Evolutionary conservation across 441 rosid genomes (phyloP), one percentile per base, ranked within the genome.

Genomic region (Eutrema salsugineum): DNA sequence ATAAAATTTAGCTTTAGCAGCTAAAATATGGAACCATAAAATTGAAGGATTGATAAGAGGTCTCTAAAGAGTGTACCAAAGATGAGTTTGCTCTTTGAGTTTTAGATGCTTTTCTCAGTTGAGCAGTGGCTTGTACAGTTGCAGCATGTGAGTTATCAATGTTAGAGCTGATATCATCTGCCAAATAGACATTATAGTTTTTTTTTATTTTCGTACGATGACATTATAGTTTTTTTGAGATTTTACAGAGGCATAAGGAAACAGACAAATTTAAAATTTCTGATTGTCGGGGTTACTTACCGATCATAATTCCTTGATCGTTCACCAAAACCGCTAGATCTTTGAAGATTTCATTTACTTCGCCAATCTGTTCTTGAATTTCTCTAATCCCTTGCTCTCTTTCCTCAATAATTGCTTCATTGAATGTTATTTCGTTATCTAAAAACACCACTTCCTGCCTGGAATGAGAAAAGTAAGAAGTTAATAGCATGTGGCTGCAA

Each of bases 361-460:
- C 87, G n/a, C 82, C 65, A 72, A 87, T 87, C 73, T 87, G 88
- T 63, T 83, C 76, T 70, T 85, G 88, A 56, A 87, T 78, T 79
- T 87, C 92, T 83, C 78, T 77, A 60, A 87, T 87, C 33, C 88
- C 92, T 66, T 85, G 87, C 56, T 87, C 92, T 57, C 92, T 80
- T 83, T 87, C 92, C 78, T 85, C 92, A 19, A 87, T 85, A 15
- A 85, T 77, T 53, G 92, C 87, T 75, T 87, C 92, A 19, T 87
- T 87, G 79, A 85, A 87, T 60, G 82, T 79, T 73, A 87, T 82
- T 67, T 87, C 92, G 63, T 84, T 85, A 68, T 87, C 87, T 73
- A 87, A 54, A 30, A 78, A 66, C 62, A 83, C 68, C 42, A 84
- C 79, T 20, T 80, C 85, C 79, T 85, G 83, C 78, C 90, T 87